These are phyloP conservation scores for Phytophthora aleatoria DNA, from an alignment of 352 stramenopile species.

Conservation along the genomic window DNA sequence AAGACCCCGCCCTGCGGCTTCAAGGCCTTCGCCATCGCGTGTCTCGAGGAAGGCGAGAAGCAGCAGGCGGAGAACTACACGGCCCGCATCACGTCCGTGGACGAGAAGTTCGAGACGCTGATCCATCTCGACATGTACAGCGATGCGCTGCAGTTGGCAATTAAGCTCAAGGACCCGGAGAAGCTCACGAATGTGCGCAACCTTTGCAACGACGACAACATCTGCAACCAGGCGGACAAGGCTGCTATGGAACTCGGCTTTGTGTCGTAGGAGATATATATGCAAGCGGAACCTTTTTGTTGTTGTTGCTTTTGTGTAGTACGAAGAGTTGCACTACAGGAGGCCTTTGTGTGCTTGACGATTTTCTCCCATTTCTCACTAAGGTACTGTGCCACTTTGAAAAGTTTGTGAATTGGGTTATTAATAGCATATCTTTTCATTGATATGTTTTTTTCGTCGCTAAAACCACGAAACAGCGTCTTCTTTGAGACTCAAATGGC, in stretches of 20 bases:
- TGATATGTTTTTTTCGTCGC: too few species aligned
- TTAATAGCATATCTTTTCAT: too few species aligned
- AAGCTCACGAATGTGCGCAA: conserved; percentile 88
- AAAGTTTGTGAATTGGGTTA: too few species aligned
- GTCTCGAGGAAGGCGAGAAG: conserved; percentile 78
- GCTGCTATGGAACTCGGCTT: conserved; percentile 83
- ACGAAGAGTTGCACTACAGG: too few species aligned
- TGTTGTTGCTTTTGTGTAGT: too few species aligned
- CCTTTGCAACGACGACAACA: conserved; percentile 70
- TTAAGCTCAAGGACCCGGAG: conserved; percentile 86
- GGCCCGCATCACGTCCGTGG: conserved; percentile 74
- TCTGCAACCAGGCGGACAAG: conserved; percentile 81
- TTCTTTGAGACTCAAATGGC: too few species aligned
- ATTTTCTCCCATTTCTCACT: too few species aligned
- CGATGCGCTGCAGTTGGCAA: conserved; percentile 79
- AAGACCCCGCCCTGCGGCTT: conserved; percentile 86
- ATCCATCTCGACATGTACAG: conserved; percentile 86
- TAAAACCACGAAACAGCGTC: too few species aligned
- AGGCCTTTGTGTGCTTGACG: too few species aligned
- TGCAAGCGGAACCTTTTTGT: too few species aligned
- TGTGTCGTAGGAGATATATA: conserved; percentile 46
- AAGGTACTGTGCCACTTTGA: too few species aligned
- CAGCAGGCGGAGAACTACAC: conserved; percentile 85
- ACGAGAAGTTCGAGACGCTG: conserved; percentile 90
- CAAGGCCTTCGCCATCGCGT: conserved; percentile 85